phyloP scores from a whole-genome alignment of 495 filamentous ascomycete genomes.

The Pyrenula massariospora region DNA sequence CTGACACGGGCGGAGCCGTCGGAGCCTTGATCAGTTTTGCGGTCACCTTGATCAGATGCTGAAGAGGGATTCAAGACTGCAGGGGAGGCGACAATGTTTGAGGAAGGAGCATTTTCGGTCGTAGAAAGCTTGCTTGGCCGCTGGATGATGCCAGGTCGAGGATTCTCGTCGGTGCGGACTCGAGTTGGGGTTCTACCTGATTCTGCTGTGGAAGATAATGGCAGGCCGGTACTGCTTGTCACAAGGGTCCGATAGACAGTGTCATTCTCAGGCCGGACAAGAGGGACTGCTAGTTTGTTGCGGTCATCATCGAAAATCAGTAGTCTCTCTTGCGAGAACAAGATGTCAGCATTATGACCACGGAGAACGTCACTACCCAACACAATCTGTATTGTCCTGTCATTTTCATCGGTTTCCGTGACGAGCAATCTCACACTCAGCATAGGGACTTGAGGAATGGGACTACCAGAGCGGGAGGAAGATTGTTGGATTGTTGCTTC shows the following conservation, averaged over 20 bases:
- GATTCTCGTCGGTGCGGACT: background rate
- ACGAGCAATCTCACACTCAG: constrained; percentile 71
- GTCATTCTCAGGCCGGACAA: constrained; percentile 89
- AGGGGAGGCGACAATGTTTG: constrained; percentile 1
- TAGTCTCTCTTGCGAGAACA: constrained; percentile 84
- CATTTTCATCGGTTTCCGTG: constrained; percentile 35
- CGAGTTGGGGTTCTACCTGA: background rate
- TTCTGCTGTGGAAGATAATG: background rate
- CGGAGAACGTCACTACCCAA: constrained; percentile 81
- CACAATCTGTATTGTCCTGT: constrained; percentile 60
- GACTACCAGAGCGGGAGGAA: constrained; percentile 60
- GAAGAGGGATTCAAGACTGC: constrained; percentile 1
- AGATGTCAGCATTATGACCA: constrained; percentile 76
- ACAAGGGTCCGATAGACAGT: constrained; percentile 49
- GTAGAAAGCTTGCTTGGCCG: background rate
- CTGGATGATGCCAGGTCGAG: constrained; percentile 12
- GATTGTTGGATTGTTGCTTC: constrained; percentile 75
- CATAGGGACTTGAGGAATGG: constrained; percentile 66
- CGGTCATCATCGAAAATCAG: constrained; percentile 77
- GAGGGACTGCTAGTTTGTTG: constrained; percentile 81
- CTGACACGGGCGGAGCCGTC: constrained; percentile 16
- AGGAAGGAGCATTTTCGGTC: background rate
- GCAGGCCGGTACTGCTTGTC: background rate
- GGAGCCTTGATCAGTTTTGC: constrained; percentile 25
- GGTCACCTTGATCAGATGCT: constrained; percentile 13